Percentiles rank a stretch among this genome's conserved stretches.
Conservation (phyloP, 768 basidiomycete genomes). For the Trametes punicea region DNA sequence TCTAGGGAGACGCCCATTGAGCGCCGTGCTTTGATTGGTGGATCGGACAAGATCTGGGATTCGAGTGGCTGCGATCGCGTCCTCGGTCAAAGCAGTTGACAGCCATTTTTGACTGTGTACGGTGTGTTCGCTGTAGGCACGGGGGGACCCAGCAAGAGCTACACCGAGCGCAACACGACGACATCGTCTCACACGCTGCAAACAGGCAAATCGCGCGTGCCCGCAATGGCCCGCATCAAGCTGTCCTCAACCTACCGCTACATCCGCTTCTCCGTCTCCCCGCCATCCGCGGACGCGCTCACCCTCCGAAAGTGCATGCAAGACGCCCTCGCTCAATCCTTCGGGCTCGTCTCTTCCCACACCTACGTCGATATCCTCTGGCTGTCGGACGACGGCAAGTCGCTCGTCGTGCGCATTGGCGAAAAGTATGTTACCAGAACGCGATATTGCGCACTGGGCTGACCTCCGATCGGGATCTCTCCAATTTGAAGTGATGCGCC, state of each 20-base stretch:
- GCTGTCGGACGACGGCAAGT: conserved; percentile 40
- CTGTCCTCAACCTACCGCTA: conserved; percentile 37
- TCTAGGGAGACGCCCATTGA: neutral
- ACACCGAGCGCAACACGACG: neutral
- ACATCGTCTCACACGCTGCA: neutral
- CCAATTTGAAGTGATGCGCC: conserved; percentile 26
- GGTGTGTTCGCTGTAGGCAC: too few relatives aligned
- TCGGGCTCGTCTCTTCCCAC: conserved; percentile 50
- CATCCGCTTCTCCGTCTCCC: conserved; percentile 42
- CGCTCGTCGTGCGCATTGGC: conserved; percentile 41
- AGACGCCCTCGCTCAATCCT: conserved; percentile 50
- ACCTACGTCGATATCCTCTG: conserved; percentile 60
- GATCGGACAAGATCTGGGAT: neutral
- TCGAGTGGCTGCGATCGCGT: too few relatives aligned
- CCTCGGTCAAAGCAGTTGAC: too few relatives aligned
- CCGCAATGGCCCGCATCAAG: neutral
- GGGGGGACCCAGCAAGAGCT: too few relatives aligned
- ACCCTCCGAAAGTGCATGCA: conserved; percentile 53
- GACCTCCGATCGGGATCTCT: neutral
- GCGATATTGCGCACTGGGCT: neutral
- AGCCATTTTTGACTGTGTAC: too few relatives aligned
- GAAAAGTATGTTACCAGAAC: conserved; percentile 33
- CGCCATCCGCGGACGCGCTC: conserved; percentile 40
- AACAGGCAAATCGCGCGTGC: neutral
- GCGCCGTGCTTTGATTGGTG: conserved; percentile 2